A percentile compares a stretch with the other conserved stretches of the same genome.
Conservation (phyloP, 2,329 filamentous ascomycete genomes). For the Aaosphaeria arxii region DNA sequence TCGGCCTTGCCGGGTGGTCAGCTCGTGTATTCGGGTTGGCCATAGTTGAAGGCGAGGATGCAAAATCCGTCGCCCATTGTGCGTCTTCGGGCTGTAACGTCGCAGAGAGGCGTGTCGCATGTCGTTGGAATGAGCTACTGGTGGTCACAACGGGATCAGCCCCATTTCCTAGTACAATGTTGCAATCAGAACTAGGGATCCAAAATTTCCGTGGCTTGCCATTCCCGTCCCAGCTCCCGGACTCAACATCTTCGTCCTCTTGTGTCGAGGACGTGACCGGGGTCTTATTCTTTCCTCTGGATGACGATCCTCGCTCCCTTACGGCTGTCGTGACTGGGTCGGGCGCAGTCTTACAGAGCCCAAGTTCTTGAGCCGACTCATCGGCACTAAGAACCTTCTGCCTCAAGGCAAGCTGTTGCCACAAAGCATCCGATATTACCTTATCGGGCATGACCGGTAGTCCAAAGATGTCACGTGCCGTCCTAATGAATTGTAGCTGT, state of each 20-base stretch:
- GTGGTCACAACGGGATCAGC: constrained; percentile 52
- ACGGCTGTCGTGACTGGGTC: constrained; percentile 20
- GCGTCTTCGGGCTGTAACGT: constrained; percentile 54
- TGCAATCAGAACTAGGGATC: constrained; percentile 56
- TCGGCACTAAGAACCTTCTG: constrained; percentile 54
- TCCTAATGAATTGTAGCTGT: constrained; percentile 54
- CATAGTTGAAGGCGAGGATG: constrained; percentile 43
- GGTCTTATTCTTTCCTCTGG: constrained; percentile 47
- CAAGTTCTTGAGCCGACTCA: constrained; percentile 52
- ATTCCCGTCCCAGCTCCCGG: constrained; percentile 54
- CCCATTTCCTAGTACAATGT: constrained; percentile 54
- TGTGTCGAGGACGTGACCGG: constrained; percentile 5
- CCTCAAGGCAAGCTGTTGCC: constrained; percentile 57
- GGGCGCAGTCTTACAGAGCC: constrained; percentile 45
- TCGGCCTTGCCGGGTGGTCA: constrained; percentile 26
- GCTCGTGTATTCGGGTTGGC: constrained; percentile 31
- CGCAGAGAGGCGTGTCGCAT: constrained; percentile 48
- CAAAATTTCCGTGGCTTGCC: constrained; percentile 56
- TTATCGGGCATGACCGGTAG: constrained; percentile 54
- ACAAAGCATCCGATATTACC: constrained; percentile 55
- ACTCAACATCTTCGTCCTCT: constrained; percentile 38
- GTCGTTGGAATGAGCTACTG: constrained; percentile 43
- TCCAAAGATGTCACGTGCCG: constrained; percentile 51
- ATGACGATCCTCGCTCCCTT: constrained; percentile 14
- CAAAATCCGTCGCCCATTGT: constrained; percentile 56